A percentile compares a stretch with the other conserved stretches of the same genome.
Conservation (phyloP, 768 basidiomycete genomes). For the Rhizopogon vesiculosus region DNA sequence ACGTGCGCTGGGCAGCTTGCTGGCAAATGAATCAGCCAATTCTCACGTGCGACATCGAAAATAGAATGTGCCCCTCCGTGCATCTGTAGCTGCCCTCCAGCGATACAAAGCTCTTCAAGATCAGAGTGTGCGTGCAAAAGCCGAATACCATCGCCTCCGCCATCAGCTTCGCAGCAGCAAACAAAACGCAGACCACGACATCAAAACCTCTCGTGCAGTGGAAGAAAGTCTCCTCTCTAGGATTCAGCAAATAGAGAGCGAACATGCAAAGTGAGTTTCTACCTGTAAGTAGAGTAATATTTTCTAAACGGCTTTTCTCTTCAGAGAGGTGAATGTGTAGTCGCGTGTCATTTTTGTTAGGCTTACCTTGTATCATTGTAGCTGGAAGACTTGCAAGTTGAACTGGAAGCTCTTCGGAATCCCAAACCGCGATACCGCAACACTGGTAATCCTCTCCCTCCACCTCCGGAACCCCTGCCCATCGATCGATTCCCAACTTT, state of each 20-base stretch:
- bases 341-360: not conserved
- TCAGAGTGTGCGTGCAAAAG: conserved; percentile 25
- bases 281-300: not conserved
- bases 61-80: conserved; percentile 29
- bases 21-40: not conserved
- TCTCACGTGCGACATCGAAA: conserved; percentile 17
- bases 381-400: conserved; percentile 29
- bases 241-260: conserved; percentile 27
- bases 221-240: conserved; percentile 31
- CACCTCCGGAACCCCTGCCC: conserved; percentile 50
- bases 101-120: conserved; percentile 35
- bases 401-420: conserved; percentile 32
- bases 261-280: conserved; percentile 21
- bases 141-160: conserved; percentile 27
- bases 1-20: not conserved
- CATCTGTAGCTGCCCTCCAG: conserved; percentile 29
- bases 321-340: conserved; percentile 1
- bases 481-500: conserved; percentile 40
- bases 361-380: conserved; percentile 19
- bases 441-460: conserved; percentile 46
- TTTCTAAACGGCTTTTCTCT: not conserved
- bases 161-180: conserved; percentile 26
- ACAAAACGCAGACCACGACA: conserved; percentile 26
- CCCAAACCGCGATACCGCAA: conserved; percentile 26
- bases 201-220: conserved; percentile 29